Percentiles rank a stretch among this genome's conserved stretches.
Evolutionary conservation across 1,139 yeast genomes (phyloP).

Genomic region (Yamadazyma jaroonii): DNA sequence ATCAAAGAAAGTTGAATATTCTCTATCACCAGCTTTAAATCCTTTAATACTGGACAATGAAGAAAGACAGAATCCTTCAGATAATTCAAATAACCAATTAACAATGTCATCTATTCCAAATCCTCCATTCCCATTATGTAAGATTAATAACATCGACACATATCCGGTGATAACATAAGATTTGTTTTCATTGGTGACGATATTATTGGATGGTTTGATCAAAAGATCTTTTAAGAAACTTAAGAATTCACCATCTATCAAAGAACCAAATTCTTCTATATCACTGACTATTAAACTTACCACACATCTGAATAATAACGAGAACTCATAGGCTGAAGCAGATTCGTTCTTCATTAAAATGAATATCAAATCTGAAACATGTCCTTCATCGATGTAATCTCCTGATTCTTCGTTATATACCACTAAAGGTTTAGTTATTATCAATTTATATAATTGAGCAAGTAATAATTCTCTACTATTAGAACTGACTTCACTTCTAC

Average conservation of each 20-base stretch:
- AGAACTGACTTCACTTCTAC: constrained; percentile 47
- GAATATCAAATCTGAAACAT: constrained; percentile 32
- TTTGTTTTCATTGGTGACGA: constrained; percentile 38
- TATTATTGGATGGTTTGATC: constrained; percentile 31
- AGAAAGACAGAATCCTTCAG: constrained; percentile 43
- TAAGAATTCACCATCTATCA: constrained; percentile 40
- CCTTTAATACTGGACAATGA: constrained; percentile 32
- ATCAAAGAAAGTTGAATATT: constrained; percentile 39
- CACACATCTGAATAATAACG: constrained; percentile 40
- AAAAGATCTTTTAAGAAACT: constrained; percentile 30
- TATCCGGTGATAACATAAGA: constrained; percentile 44
- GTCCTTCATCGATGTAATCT: constrained; percentile 35
- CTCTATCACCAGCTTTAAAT: constrained; percentile 41
- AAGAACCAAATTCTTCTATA: constrained; percentile 51
- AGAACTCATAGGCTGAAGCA: constrained; percentile 43
- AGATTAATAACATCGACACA: constrained; percentile 39
- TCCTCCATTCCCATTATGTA: constrained; percentile 49
- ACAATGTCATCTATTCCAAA: constrained; percentile 49
- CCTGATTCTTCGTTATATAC: constrained; percentile 31
- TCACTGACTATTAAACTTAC: constrained; percentile 46
- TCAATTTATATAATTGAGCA: constrained; percentile 49
- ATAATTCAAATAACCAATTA: constrained; percentile 41
- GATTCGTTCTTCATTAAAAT: constrained; percentile 32
- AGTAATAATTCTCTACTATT: constrained; percentile 49
- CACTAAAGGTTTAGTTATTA: constrained; percentile 41